Evolutionary conservation across 352 stramenopile species (phyloP), one percentile per base, ranked within the genome.

Genomic region (Globisporangium paddicum): DNA sequence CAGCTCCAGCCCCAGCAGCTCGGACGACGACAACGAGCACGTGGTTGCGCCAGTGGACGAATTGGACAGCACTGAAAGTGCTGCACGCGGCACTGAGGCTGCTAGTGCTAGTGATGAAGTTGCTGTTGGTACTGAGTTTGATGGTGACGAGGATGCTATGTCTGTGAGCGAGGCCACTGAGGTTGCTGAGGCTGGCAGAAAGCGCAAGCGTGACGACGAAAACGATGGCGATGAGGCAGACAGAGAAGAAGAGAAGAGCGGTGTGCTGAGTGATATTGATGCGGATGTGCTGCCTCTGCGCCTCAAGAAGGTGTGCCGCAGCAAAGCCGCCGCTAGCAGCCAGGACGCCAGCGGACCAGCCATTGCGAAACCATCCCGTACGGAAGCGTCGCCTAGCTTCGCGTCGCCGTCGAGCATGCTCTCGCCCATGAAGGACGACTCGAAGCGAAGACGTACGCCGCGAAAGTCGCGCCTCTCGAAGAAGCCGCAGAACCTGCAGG

Each of bases 371-470:
- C 47, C 28, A 19, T 2, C 30, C 9, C 58, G 30, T 30, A 46
- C 19, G 2, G 49, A 58, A 30, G 28, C 38, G 11, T 64, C 58
- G 0, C 49, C 58, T 13, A 58, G 49, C 49, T 64, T 64, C 19
- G 58, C 58, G 25, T 64, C 58, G 4, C 58, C 58, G 5, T 59
- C 49, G 23, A 64, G 40, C 40, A 61, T 76, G n/a, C 65, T 86
- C 21, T 84, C 76, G 10, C 73, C 71, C n/a, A 63, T 86, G 59
- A 75, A 77, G 45, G 76, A 83, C 60, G 76, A 78, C 54, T 58
- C 72, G 55, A 86, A 83, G 58, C 44, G 46, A 37, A 37, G 30
- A 48, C 66, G 60, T 53, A 80, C 72, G 16, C 73, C 73, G 18
- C 66, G 67, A 42, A 86, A 82, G 52, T 37, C 48, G 25, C 77